Evolutionary conservation across 306 rosid species (phyloP).

Genomic region (Notholithocarpus densiflorus): DNA sequence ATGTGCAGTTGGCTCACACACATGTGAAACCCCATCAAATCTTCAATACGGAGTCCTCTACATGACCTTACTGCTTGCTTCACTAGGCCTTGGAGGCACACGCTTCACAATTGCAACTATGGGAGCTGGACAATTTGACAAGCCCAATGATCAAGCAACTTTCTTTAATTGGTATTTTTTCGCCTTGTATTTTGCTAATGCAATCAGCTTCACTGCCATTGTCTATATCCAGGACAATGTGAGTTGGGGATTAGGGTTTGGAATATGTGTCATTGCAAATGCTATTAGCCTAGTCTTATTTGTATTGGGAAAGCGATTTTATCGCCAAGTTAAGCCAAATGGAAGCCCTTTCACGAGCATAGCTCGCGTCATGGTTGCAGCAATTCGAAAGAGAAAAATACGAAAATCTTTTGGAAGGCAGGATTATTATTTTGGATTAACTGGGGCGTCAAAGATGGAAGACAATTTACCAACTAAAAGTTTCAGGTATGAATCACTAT

Average conservation of each 20-base stretch:
- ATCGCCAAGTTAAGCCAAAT: constrained; percentile 26
- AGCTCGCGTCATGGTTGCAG: constrained; percentile 35
- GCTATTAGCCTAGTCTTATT: constrained; percentile 8
- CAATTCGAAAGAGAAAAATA: constrained; percentile 21
- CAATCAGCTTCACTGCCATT: constrained; percentile 22
- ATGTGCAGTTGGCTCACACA: no score
- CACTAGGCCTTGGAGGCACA: no score
- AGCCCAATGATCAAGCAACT: no score
- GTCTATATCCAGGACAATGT: constrained; percentile 38
- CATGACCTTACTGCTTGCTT: no score
- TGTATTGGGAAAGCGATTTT: constrained; percentile 30
- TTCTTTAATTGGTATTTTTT: constrained; percentile 9
- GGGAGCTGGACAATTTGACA: no score
- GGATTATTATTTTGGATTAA: constrained; percentile 19
- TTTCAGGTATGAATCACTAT: constrained; percentile 13
- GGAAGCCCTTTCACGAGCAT: constrained; percentile 40
- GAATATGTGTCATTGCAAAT: constrained; percentile 12
- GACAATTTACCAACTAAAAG: constrained; percentile 9
- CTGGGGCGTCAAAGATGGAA: neutral
- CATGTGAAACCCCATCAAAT: no score
- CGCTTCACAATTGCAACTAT: no score
- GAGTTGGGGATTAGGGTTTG: constrained; percentile 45
- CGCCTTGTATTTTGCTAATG: constrained; percentile 21
- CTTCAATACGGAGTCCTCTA: no score
- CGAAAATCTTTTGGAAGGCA: neutral